Percentiles rank a stretch among this genome's conserved stretches.
Evolutionary conservation across 768 basidiomycete genomes (phyloP).

Genomic region (Xanthoconium stramineum): DNA sequence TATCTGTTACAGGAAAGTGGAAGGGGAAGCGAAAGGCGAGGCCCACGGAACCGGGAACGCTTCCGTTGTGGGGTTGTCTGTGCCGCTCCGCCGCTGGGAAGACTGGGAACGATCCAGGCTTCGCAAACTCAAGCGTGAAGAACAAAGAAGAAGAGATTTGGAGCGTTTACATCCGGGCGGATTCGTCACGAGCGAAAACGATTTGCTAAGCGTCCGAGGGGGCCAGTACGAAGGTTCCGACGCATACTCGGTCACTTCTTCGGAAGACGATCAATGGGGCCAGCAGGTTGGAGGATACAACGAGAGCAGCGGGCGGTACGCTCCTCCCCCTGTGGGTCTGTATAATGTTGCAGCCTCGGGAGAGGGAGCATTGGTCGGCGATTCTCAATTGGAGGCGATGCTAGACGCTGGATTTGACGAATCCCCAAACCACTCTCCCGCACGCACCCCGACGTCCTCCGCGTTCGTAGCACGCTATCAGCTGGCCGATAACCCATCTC

Average conservation of each 20-base stretch:
- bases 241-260: slow-evolving; percentile 73
- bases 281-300: slow-evolving; percentile 94
- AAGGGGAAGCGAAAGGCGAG: slow-evolving; percentile 79
- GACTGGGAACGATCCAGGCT: slow-evolving; percentile 97
- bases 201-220: slow-evolving; percentile 58
- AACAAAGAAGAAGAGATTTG: slow-evolving; percentile 74
- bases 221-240: slow-evolving; percentile 79
- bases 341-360: slow-evolving; percentile 36
- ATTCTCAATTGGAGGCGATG: slow-evolving; percentile 86
- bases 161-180: slow-evolving; percentile 75
- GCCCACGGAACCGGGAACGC: slow-evolving; percentile 71
- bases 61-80: slow-evolving; percentile 48
- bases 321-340: slow-evolving; percentile 81
- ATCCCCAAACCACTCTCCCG: slow-evolving; percentile 50
- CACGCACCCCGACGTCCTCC: slow-evolving; percentile 26
- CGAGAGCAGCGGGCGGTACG: slow-evolving; percentile 73
- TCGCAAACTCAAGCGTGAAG: slow-evolving; percentile 86
- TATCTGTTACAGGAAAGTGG: slow-evolving; percentile 70
- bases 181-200: slow-evolving; percentile 58
- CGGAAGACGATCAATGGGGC: slow-evolving; percentile 96
- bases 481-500: slow-evolving; percentile 51
- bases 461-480: slow-evolving; percentile 57
- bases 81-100: slow-evolving; percentile 98
- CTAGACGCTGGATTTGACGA: slow-evolving; percentile 84
- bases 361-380: slow-evolving; percentile 48